Conservation (phyloP, 306 rosid genomes). For the Vachellia pachyceras region DNA sequence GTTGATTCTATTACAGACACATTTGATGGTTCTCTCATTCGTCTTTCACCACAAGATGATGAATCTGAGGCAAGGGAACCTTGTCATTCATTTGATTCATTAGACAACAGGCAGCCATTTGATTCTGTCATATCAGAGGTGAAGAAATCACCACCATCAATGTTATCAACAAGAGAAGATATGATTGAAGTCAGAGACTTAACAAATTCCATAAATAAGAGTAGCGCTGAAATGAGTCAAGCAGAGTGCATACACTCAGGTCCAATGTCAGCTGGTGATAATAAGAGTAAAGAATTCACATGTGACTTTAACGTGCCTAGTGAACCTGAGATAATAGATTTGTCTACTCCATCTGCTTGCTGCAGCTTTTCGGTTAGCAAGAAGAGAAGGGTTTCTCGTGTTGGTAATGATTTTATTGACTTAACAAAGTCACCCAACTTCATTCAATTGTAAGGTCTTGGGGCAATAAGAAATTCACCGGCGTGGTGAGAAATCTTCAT, state of each 20-base stretch:
- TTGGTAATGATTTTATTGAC: slow-evolving; percentile 62
- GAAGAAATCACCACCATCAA: slow-evolving; percentile 33
- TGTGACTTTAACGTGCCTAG: slow-evolving; percentile 36
- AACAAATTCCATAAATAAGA: slow-evolving; percentile 7
- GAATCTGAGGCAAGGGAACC: slow-evolving; percentile 45
- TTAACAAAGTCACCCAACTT: slow-evolving; percentile 76
- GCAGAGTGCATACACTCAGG: slow-evolving; percentile 37
- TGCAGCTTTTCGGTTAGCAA: slow-evolving; percentile 49
- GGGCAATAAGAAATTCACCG: slow-evolving; percentile 15
- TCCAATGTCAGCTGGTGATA: slow-evolving; percentile 23
- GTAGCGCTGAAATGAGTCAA: slow-evolving; percentile 34
- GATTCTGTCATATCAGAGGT: slow-evolving; percentile 33
- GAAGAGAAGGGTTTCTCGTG: slow-evolving; percentile 60
- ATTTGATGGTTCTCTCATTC: slow-evolving; percentile 35
- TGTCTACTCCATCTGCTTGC: slow-evolving; percentile 80
- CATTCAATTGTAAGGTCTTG: slow-evolving; percentile 56
- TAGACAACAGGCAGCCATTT: slow-evolving; percentile 32
- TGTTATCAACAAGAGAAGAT: slow-evolving; percentile 33
- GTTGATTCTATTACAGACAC: slow-evolving; percentile 37
- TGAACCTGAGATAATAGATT: slow-evolving; percentile 72
- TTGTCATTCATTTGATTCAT: slow-evolving; percentile 25
- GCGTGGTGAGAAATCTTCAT: slow-evolving; percentile 18
- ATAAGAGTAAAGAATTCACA: slow-evolving; percentile 23
- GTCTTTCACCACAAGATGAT: slow-evolving; percentile 27
- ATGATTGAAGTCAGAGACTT: slow-evolving; percentile 29